Base-by-base conservation (phyloP, 306 rosid genomes). In the Medicago truncatula region DNA sequence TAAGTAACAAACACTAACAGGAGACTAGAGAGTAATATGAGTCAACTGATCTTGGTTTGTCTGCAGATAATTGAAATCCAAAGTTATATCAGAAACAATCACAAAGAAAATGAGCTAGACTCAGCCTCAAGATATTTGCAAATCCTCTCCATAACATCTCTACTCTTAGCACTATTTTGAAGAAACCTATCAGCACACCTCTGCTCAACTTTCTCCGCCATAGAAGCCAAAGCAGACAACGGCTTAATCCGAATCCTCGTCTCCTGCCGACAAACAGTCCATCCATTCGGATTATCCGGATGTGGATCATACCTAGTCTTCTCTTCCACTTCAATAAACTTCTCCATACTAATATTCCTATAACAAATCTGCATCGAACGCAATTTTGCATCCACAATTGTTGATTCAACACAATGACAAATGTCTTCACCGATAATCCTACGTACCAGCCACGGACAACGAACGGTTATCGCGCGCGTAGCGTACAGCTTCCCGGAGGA, bases 141-240 rank as follows among this genome's bases (percentile, higher is more conserved):
- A 36, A 95, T 95, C 78, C 93, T 85, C 89, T 92, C 97, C 98
- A 92, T 95, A 41, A 89, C 97, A 86, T 92, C 97, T 76, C 97
- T 92, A 73, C 98, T 91, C 83, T 88, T 90, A 25, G 78, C 91
- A 82, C 96, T 89, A 73, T 92, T 90, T 83, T 92, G 97, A 84
- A 90, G 84, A 46, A 90, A 88, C 88, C 68, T 86, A 69, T 95
- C 98, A 8, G 92, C 99, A 21, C 90, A 95, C 3, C 91, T 79
- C 56, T 90, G 93, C 83, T 95, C 99, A 40, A 90, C 93, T 87
- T 90, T 95, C 66, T 95, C 96, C 0, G 95, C 92, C 88, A 95
- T 92, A 15, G 96, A 89, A 1, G 98, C 92, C 68, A 95, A 75
- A 14, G 93, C 97, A 1, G 97, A 88, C 31, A 95, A 52, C 0